Percentiles rank a stretch among this genome's conserved stretches.
phyloP scores from a whole-genome alignment of 225 moss, liverwort and hornwort species.

The Ulota crispa region DNA sequence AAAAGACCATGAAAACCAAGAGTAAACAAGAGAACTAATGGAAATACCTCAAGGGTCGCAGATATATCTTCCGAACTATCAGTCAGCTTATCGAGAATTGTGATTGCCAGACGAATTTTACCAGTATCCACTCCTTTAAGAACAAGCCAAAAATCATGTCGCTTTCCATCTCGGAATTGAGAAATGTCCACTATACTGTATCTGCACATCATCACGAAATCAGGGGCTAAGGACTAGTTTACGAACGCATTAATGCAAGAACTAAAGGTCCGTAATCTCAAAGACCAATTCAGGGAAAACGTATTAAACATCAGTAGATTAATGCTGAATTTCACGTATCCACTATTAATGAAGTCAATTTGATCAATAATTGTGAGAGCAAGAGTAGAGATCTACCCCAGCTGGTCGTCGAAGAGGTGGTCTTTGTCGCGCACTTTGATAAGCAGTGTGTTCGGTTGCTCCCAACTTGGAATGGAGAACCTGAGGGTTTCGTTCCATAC shows the following conservation, averaged over 20 bases:
- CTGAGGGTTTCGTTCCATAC: slow-evolving; percentile 73
- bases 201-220: slow-evolving; percentile 41
- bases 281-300: slow-evolving; percentile 6
- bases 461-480: slow-evolving; percentile 68
- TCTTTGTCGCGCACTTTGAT: slow-evolving; percentile 85
- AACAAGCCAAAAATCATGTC: slow-evolving; percentile 74
- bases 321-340: neutral
- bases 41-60: slow-evolving; percentile 37
- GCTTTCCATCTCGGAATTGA: slow-evolving; percentile 58
- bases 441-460: slow-evolving; percentile 43
- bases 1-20: neutral
- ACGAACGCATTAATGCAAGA: neutral
- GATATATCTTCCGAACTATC: slow-evolving; percentile 36
- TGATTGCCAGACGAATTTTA: slow-evolving; percentile 65
- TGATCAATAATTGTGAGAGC: neutral
- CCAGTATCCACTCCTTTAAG: slow-evolving; percentile 80
- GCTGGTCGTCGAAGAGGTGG: slow-evolving; percentile 64
- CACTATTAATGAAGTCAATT: neutral
- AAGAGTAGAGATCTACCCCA: slow-evolving; percentile 56
- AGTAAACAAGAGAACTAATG: neutral
- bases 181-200: slow-evolving; percentile 46
- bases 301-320: neutral
- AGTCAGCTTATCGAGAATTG: slow-evolving; percentile 43
- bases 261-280: neutral
- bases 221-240: neutral